Evolutionary conservation across 306 rosid species (phyloP).

Genomic region (Trifolium repens): DNA sequence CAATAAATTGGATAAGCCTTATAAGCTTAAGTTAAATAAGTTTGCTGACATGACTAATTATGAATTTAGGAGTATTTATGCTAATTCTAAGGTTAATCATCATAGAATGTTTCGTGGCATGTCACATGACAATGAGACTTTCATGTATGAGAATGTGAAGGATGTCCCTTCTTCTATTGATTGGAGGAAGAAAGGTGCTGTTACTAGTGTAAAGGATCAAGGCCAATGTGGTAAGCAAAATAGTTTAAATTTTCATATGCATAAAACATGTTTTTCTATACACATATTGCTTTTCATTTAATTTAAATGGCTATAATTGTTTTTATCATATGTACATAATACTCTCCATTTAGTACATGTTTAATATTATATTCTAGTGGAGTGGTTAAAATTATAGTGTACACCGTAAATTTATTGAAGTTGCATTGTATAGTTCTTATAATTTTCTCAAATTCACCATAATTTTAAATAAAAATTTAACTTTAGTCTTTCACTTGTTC

Average conservation of each 20-base stretch:
- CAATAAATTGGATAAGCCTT: conserved; percentile 57
- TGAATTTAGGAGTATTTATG: conserved; percentile 53
- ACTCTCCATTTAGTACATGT: too few species aligned
- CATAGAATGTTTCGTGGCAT: conserved; percentile 55
- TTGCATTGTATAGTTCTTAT: too few species aligned
- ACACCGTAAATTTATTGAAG: too few species aligned
- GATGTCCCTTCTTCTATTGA: conserved; percentile 49
- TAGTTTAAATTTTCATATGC: not conserved
- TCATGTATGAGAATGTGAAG: conserved; percentile 46
- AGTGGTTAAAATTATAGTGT: too few species aligned
- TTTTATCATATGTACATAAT: too few species aligned
- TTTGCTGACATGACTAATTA: conserved; percentile 64
- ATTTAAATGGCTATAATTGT: too few species aligned
- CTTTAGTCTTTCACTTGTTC: too few species aligned
- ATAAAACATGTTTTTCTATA: too few species aligned
- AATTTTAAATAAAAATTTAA: too few species aligned
- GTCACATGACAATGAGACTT: conserved; percentile 36
- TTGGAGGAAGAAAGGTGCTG: conserved; percentile 65
- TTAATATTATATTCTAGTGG: too few species aligned
- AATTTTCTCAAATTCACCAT: too few species aligned
- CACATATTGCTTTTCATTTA: too few species aligned
- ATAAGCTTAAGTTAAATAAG: conserved; percentile 61
- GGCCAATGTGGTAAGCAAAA: conserved; percentile 55
- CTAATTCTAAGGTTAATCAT: conserved; percentile 53
- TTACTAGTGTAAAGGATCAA: conserved; percentile 55